These are phyloP conservation scores for Dioszegia crocea DNA, from an alignment of 768 basidiomycete species.

Conservation along the genomic window DNA sequence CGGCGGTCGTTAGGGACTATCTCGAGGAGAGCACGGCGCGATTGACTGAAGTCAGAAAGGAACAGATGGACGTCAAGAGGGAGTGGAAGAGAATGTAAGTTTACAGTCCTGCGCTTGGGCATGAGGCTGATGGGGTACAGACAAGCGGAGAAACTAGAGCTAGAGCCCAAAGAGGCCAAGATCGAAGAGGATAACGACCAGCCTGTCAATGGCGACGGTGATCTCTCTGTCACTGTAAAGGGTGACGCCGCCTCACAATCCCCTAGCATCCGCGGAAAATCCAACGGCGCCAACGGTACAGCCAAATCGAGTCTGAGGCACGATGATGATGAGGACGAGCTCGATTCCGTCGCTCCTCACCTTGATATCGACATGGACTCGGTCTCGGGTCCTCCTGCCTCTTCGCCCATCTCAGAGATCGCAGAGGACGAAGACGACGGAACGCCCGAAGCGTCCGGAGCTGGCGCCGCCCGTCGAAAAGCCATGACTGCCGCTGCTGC, in stretches of 20 bases:
- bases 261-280: constrained; percentile 10
- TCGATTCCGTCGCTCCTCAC: constrained; percentile 25
- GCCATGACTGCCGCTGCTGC: constrained; percentile 39
- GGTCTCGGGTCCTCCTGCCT: constrained; percentile 53
- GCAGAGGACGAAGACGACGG: constrained; percentile 7
- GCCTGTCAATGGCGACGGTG: constrained; percentile 25
- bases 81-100: constrained; percentile 80
- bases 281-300: constrained; percentile 1
- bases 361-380: constrained; percentile 47
- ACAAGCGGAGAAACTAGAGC: constrained; percentile 41
- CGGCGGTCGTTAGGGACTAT: constrained; percentile 77
- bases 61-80: constrained; percentile 91
- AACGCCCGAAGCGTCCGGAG: constrained; percentile 3
- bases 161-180: constrained; percentile 39
- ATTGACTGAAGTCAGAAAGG: constrained; percentile 86
- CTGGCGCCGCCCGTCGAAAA: constrained; percentile 29
- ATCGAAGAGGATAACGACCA: constrained; percentile 7
- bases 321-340: constrained; percentile 28
- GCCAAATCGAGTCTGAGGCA: background rate
- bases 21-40: constrained; percentile 88
- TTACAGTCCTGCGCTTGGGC: constrained; percentile 21
- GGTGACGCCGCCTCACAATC: constrained; percentile 11
- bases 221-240: constrained; percentile 34
- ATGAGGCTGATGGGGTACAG: constrained; percentile 21
- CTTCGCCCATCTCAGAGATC: constrained; percentile 50